Percentiles rank a stretch among this genome's conserved stretches.
These are phyloP conservation scores for Psilocybe azurescens DNA, from an alignment of 768 basidiomycete species.

Conservation along the genomic window DNA sequence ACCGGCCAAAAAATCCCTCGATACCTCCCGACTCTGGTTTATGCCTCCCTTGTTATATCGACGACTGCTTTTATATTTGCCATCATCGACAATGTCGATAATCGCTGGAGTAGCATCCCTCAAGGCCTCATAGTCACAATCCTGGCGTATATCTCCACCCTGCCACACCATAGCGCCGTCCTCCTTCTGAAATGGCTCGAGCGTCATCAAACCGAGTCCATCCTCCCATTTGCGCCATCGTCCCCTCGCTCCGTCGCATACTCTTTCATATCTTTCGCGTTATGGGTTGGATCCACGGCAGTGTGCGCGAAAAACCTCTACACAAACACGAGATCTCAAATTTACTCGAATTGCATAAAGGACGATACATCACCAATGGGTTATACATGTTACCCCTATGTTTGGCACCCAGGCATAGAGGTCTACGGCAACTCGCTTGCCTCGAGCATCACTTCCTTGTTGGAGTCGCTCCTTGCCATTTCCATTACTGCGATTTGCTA, in stretches of 20 bases:
- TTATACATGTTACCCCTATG: no score
- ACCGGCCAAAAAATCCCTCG: not conserved
- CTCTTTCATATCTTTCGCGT: not conserved
- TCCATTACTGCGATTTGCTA: not conserved
- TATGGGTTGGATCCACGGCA: not conserved
- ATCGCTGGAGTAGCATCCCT: not conserved
- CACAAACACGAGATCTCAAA: no score
- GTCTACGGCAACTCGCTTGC: not conserved
- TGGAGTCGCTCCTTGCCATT: not conserved
- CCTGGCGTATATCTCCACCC: not conserved
- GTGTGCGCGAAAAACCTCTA: not conserved
- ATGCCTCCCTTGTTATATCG: not conserved
- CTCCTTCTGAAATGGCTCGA: not conserved
- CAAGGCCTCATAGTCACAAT: not conserved
- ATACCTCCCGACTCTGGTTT: not conserved
- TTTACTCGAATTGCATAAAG: no score
- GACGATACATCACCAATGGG: no score
- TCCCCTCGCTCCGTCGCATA: not conserved
- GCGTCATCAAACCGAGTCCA: slow-evolving; percentile 9
- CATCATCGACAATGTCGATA: not conserved
- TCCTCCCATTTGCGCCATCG: slow-evolving; percentile 2
- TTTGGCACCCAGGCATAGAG: no score
- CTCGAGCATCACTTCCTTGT: not conserved
- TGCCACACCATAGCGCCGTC: not conserved
- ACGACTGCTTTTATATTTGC: not conserved